Base-by-base conservation (phyloP, 768 basidiomycete species). In the Omphalotus guepiniiformis region DNA sequence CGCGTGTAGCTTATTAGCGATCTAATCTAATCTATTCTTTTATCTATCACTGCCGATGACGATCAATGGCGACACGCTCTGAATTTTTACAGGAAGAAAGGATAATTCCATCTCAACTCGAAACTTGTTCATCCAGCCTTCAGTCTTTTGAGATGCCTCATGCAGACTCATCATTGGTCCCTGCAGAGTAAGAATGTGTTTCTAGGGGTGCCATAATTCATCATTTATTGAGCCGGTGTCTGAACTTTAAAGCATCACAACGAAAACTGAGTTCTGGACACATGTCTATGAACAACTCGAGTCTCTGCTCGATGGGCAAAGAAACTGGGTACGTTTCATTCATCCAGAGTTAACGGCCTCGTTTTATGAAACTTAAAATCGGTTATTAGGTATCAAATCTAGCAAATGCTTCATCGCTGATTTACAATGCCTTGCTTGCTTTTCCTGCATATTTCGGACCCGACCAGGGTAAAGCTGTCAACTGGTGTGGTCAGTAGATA, bases 401-500 rank as follows among this genome's bases (percentile, higher is more conserved):
- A 18, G 80, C 91, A 35, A 95, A 94, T 60, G 77, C 89, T 0
- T 79, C 90, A 21, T 82, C 90, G 6, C 65, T 94, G 42, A 76
- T 96, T 35, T 95, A 82, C 70, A 81, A 84, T 56, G 75, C 88
- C 9, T 75, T 93, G 38, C 75, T 80, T 39, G 82, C 81, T 13
- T 94, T 85, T 53, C 66, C 71, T 11, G 58, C 73, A 21, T 67
- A 78, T 57, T 93, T 89, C 55, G 90, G 88, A 23, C 57, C 58
- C 28, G 71, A 72, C 13, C 69, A 64, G 4, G 68, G 77, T 29
- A 77, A 80, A 44, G 79, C 86, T 3, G 89, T 95, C 18, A 95
- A 95, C 60, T 97, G 93, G 94, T 85, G 85, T 70, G 94, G 94
- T 93, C 56, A 69, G 88, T 66, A 23, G 13, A 12, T 23, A 38